Evolutionary conservation across 78 protist species (phyloP).

Genomic region (Chrysochromulina parva): DNA sequence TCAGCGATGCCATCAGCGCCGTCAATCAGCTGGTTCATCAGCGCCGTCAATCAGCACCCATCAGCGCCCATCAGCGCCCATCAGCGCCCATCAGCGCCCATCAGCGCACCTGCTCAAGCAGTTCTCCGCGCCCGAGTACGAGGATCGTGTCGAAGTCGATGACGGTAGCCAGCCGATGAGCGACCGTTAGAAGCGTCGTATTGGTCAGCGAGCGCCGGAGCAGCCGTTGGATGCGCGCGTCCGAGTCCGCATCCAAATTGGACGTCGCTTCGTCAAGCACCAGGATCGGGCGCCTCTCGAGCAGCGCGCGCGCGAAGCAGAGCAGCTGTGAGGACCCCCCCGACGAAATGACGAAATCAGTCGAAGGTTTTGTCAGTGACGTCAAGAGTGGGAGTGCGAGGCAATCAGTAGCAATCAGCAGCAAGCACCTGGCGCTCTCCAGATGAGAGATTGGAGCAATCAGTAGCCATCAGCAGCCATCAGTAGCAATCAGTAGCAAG

Average conservation of each 20-base stretch:
- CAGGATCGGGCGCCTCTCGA: conserved; percentile 44
- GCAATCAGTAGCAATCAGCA: too few relatives aligned
- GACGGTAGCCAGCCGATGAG: conserved; percentile 88
- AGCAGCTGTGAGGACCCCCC: conserved; percentile 43
- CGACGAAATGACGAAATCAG: too few relatives aligned
- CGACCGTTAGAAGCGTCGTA: conserved; percentile 87
- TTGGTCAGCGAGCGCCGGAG: conserved; percentile 49
- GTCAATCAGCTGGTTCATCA: too few relatives aligned
- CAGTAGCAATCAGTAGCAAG: too few relatives aligned
- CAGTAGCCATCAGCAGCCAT: too few relatives aligned
- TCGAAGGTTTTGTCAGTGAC: conserved; percentile 4
- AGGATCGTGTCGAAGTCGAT: conserved; percentile 71
- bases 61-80: too few relatives aligned
- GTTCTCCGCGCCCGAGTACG: conserved; percentile 56
- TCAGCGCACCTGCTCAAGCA: not conserved
- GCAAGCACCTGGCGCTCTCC: conserved; percentile 94
- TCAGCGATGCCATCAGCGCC: too few relatives aligned
- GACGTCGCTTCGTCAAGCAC: conserved; percentile 74
- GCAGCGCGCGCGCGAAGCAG: conserved; percentile 86
- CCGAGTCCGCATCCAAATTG: conserved; percentile 48
- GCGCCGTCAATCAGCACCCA: too few relatives aligned
- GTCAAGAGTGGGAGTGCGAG: conserved; percentile 34
- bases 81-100: too few relatives aligned
- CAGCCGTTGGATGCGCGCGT: conserved; percentile 21
- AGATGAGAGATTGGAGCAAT: conserved; percentile 69